Evolutionary conservation across 2,329 filamentous ascomycete genomes (phyloP), one percentile per base, ranked within the genome.

Genomic region (Penicillium frequentans): DNA sequence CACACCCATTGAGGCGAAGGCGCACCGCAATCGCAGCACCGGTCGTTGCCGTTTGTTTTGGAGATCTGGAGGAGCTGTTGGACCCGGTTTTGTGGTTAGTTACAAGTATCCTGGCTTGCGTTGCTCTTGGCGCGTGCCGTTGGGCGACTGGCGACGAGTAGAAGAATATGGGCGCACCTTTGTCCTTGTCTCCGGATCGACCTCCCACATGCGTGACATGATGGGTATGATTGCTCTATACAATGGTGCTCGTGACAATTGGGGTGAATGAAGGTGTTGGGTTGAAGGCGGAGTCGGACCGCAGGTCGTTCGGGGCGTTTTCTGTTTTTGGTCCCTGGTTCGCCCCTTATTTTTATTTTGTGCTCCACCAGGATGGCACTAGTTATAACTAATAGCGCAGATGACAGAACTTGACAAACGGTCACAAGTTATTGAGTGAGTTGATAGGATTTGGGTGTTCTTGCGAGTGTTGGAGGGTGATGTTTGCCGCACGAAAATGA

Each of bases 1-100:
- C 79, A 84, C 66, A 95, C 93, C 95, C 95, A 99, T 89, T 99
- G 95, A 61, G 95, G 95, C 68, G 91, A 96, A 23, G 95, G 93
- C 45, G 95, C 93, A 73, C 88, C 88, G 82, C 95, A 99, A 79
- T 99, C 95, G 80, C 93, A 93, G 81, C 95, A 99, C 68, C 86
- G 79, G 73, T 90, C 91, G 78, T 99, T 99, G 67, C 88, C 87
- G 67, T 91, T 89, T 67, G 88, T 88, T 76, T 96, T 96, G 75
- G 96, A 93, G 67, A 98, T 91, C 60, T 91, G 86, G 64, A 92
- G 86, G 73, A 99, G 87, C 91, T 96, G 74, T 59, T 61, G 54
- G 47, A 19, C 44, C 44, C 49, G 45, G 55, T 48, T 55, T 14
- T 19, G 23, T 37, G 33, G 54, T 65, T 54, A 65, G 60, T 26